These are phyloP conservation scores for Fusarium transvaalense DNA, from an alignment of 2,329 filamentous ascomycete genomes.

Conservation along the genomic window DNA sequence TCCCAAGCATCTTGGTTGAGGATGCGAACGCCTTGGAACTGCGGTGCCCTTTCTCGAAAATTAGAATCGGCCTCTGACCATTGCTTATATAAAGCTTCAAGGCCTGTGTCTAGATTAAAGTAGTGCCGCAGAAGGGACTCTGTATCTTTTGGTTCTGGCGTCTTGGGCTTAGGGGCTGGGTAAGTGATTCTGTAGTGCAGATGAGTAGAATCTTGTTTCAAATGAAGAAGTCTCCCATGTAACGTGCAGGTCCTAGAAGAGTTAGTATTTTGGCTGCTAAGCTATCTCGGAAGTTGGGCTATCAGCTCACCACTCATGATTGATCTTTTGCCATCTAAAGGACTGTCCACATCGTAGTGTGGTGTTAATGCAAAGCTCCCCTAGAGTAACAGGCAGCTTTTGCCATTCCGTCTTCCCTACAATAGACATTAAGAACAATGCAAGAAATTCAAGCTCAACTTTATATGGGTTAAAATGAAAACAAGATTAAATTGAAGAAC, in stretches of 20 bases:
- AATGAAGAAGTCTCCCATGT: constrained; percentile 83
- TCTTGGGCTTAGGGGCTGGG: constrained; percentile 52
- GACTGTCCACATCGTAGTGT: constrained; percentile 95
- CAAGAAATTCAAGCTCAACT: neutral
- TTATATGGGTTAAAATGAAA: neutral
- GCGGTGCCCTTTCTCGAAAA: constrained; percentile 86
- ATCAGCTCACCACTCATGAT: constrained; percentile 79
- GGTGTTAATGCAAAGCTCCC: constrained; percentile 93
- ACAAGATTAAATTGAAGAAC: neutral
- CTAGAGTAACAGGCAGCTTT: constrained; percentile 83
- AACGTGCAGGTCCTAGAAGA: constrained; percentile 79
- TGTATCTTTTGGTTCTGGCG: constrained; percentile 70
- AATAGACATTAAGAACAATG: constrained; percentile 51
- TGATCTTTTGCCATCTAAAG: constrained; percentile 91
- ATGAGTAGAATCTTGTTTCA: constrained; percentile 83
- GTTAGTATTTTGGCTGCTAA: constrained; percentile 10
- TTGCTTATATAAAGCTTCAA: constrained; percentile 81
- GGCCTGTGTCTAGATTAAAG: constrained; percentile 84
- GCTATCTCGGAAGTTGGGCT: neutral
- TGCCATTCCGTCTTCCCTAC: constrained; percentile 80
- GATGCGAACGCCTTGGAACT: constrained; percentile 92
- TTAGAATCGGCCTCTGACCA: constrained; percentile 90
- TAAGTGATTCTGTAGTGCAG: constrained; percentile 84
- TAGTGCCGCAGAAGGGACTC: constrained; percentile 83
- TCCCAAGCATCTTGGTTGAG: constrained; percentile 97